Evolutionary conservation across 345 rosid genomes (phyloP), one percentile per base, ranked within the genome.

Genomic region (Syzygium jambos): DNA sequence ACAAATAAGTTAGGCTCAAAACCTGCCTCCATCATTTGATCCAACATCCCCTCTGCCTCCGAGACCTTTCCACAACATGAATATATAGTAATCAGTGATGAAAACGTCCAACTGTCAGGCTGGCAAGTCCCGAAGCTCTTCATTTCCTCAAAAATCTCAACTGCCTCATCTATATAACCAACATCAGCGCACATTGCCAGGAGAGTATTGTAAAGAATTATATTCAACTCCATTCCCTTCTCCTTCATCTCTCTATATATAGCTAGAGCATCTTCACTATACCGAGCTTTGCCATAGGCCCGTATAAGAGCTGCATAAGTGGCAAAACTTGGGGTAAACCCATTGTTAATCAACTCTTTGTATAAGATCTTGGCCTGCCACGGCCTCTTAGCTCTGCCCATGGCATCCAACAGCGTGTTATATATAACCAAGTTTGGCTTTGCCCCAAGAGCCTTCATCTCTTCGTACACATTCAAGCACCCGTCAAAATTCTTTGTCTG

Each of bases 371-470:
- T 96, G 1, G 93, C 98, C 90, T 94, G 98, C 98, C 98, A 97
- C 7, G 99, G 99, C 93, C 99, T 96, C 95, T 90, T 95, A 51
- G 98, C 99, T 91, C 94, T 94, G 68, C 99, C 98, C 99, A 97
- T 96, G 8, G 95, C 93, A 92, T 95, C 98, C 88, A 97, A 89
- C 92, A 97, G 84, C 87, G 94, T 95, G 91, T 95, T 97, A 89
- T 93, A 96, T 8, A 91, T 87, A 82, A 92, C 91, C 86, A 94
- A 56, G 92, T 95, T 96, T 6, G 98, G 95, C 90, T 94, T 96
- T 86, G 88, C 94, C 84, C 95, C 95, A 55, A 95, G 87, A 49
- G 95, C 96, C 95, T 98, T 98, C 96, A 96, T 94, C 91, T 96
- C 99, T 90, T 98, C 98, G 51, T 93, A 96, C 86, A 98, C 95